Percentiles rank a stretch among this genome's conserved stretches.
phyloP scores from a whole-genome alignment of 73 alveolate genomes.

The Vitrella brassicaformis region DNA sequence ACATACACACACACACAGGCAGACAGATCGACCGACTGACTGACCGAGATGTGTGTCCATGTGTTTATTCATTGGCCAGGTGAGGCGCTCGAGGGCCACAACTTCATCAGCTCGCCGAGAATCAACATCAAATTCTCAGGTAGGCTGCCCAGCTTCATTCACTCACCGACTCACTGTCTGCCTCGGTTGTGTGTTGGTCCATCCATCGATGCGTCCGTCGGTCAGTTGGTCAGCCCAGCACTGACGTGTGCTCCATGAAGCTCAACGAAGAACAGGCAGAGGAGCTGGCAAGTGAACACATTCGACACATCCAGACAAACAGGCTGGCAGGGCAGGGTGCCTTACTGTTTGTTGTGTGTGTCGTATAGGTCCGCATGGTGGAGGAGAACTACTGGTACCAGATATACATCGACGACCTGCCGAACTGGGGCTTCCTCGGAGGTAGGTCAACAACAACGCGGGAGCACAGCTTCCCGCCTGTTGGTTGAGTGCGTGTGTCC shows the following conservation, averaged over 20 bases:
- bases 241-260: not conserved
- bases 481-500: no score
- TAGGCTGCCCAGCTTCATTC: not conserved
- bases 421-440: slow-evolving; percentile 42
- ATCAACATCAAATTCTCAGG: not conserved
- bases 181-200: not conserved
- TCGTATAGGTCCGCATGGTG: slow-evolving; percentile 17
- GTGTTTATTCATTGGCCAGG: no score
- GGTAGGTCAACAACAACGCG: no score
- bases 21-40: no score
- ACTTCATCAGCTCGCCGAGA: slow-evolving; percentile 15
- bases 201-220: not conserved
- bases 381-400: slow-evolving; percentile 34
- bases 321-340: no score
- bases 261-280: not conserved
- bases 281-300: no score
- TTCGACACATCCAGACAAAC: no score
- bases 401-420: slow-evolving; percentile 45
- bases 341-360: no score
- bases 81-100: slow-evolving; percentile 31
- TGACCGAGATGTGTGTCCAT: no score
- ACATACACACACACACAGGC: no score
- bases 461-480: no score
- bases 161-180: not conserved
- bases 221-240: not conserved